phyloP scores from a whole-genome alignment of 179 eudicot species.

The Spergularia azorica region DNA sequence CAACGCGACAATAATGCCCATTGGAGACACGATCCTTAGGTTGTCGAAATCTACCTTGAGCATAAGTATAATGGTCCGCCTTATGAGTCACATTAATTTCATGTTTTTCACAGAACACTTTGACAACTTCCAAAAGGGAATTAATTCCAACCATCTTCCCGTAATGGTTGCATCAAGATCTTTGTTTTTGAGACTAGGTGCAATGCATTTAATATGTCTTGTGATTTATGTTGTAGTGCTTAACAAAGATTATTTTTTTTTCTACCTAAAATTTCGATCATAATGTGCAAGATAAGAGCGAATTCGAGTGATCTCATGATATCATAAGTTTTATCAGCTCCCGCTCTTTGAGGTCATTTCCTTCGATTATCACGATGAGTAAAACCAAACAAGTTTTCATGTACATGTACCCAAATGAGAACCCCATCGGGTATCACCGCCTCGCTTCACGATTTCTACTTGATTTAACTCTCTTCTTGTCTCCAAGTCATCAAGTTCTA shows the following conservation, averaged over 20 bases:
- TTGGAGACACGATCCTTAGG: slow-evolving; percentile 4
- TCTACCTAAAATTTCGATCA: background rate
- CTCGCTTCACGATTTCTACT: slow-evolving; percentile 10
- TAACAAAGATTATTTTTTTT: background rate
- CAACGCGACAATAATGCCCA: slow-evolving; percentile 7
- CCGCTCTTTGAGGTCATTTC: slow-evolving; percentile 2
- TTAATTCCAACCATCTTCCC: background rate
- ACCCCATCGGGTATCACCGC: slow-evolving; percentile 31
- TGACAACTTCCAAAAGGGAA: background rate
- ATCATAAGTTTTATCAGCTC: background rate
- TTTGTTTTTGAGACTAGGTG: slow-evolving; percentile 2
- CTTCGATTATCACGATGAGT: background rate
- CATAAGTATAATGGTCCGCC: slow-evolving; percentile 4
- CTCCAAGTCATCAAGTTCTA: slow-evolving; percentile 19
- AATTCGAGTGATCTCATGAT: slow-evolving; percentile 10
- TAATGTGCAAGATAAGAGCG: background rate
- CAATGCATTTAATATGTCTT: slow-evolving; percentile 10
- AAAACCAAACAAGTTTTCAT: slow-evolving; percentile 12
- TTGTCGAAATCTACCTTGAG: background rate
- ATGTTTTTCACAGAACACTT: background rate
- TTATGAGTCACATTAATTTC: background rate
- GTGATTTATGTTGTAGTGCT: slow-evolving; percentile 1
- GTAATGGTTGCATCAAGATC: background rate
- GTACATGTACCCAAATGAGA: slow-evolving; percentile 24
- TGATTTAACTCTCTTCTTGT: slow-evolving; percentile 28